Percentiles rank a stretch among this genome's conserved stretches.
Evolutionary conservation across 306 rosid species (phyloP).

Genomic region (Echinosophora koreensis): DNA sequence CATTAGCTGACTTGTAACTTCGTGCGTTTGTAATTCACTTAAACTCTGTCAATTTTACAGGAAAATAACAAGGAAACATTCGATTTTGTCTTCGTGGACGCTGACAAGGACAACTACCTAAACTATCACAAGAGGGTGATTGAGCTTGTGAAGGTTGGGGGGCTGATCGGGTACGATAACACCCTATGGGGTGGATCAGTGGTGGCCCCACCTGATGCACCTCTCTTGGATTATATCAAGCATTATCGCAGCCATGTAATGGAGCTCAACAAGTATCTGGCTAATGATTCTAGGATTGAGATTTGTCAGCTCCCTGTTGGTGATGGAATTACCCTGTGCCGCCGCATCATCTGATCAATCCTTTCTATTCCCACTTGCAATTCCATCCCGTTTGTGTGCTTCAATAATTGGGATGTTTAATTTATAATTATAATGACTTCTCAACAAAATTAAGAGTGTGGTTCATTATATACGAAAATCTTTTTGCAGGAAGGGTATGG

Average conservation of each 20-base stretch:
- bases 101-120: conserved; percentile 88
- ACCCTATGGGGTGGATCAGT: conserved; percentile 91
- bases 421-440: too few species aligned
- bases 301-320: conserved; percentile 82
- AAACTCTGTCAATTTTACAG: conserved; percentile 43
- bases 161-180: conserved; percentile 86
- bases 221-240: conserved; percentile 58
- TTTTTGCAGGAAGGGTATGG: neutral
- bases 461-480: neutral
- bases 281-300: conserved; percentile 82
- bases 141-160: conserved; percentile 82
- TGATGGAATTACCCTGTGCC: conserved; percentile 88
- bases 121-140: conserved; percentile 84
- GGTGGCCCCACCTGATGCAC: conserved; percentile 78
- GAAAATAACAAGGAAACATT: conserved; percentile 65
- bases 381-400: neutral
- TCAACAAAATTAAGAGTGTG: neutral
- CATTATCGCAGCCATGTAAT: conserved; percentile 58
- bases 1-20: too few species aligned
- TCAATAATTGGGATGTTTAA: conserved; percentile 9
- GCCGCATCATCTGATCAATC: conserved; percentile 59
- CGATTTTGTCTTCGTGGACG: conserved; percentile 86
- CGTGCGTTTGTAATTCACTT: neutral
- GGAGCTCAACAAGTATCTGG: conserved; percentile 80
- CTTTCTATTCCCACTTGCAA: neutral